Evolutionary conservation across 345 rosid genomes (phyloP), one percentile per base, ranked within the genome.

Genomic region (Sonneratia caseolaris): DNA sequence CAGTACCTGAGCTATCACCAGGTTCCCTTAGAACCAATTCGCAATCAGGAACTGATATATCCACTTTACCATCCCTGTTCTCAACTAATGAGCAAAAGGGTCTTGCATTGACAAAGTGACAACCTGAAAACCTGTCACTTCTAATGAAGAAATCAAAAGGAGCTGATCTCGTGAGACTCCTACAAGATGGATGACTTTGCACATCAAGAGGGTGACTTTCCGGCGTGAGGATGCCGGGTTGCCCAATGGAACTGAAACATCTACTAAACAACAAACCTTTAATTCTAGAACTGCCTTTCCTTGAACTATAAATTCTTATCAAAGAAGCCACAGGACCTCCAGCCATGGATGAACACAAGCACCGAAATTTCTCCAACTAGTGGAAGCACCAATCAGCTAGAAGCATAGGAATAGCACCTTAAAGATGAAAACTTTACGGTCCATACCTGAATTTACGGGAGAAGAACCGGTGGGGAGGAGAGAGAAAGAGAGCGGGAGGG

Each of bases 311-410:
- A 1, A 80, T 74, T 75, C 91, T 79, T 71, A 84, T 76, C 64
- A 91, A 77, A 76, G 82, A 68, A 37, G 81, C 73, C 51, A 79
- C 80, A 11, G 83, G 79, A 21, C 88, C 85, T 84, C 84, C 77
- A 45, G 83, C 87, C 97, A 88, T 91, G 38, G 66, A 62, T 62
- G 66, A 62, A 62, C 65, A 6, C 37, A 62, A 62, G 7, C 8
- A 62, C 37, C 9, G 19, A 62, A 62, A 32, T 35, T 35, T 11
- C 4, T 4, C 18, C 66, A 13, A 35, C 66, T 27, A 35, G 37
- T 35, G 66, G 38, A 62, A 27, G 38, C 66, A 27, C 37, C 66
- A 27, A 27, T 13, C 66, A 62, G 66, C 37, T 3, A 27, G 37
- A 10, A 5, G 9, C 64, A 59, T 6, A 14, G 38, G 18, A 62